A percentile compares a stretch with the other conserved stretches of the same genome.
Evolutionary conservation across 495 filamentous ascomycete genomes (phyloP).

Genomic region (Podospora pseudocomata): DNA sequence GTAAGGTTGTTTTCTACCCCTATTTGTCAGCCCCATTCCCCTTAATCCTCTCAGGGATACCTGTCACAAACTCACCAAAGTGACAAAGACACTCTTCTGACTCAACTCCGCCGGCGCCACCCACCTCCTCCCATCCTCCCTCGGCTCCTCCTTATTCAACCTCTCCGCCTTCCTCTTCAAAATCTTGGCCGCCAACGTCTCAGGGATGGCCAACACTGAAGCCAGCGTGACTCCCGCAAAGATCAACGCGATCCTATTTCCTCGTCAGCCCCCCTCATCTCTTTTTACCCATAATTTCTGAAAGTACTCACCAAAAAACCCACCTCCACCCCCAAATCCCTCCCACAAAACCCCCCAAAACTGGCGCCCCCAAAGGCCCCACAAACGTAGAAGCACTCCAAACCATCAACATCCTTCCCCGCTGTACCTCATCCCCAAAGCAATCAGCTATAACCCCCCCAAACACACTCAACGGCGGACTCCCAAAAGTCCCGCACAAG

Average conservation of each 20-base stretch:
- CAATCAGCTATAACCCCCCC: slow-evolving; percentile 82
- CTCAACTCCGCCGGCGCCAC: slow-evolving; percentile 23
- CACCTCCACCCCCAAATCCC: slow-evolving; percentile 45
- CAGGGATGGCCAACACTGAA: slow-evolving; percentile 36
- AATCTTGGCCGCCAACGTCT: slow-evolving; percentile 51
- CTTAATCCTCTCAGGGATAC: neutral
- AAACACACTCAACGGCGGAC: slow-evolving; percentile 73
- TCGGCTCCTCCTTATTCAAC: slow-evolving; percentile 38
- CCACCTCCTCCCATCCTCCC: slow-evolving; percentile 13
- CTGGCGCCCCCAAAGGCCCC: slow-evolving; percentile 47
- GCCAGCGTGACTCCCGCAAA: slow-evolving; percentile 38
- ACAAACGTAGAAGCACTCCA: slow-evolving; percentile 29
- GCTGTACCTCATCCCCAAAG: slow-evolving; percentile 36
- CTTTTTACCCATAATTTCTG: neutral
- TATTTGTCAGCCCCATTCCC: neutral
- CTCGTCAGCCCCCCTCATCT: slow-evolving; percentile 3
- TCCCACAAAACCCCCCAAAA: slow-evolving; percentile 43
- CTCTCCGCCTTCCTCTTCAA: slow-evolving; percentile 44
- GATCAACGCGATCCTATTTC: slow-evolving; percentile 39
- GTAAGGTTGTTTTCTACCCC: slow-evolving; percentile 26
- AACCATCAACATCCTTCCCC: slow-evolving; percentile 32
- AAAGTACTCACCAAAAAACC: slow-evolving; percentile 48
- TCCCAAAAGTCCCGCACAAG: slow-evolving; percentile 62
- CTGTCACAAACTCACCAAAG: slow-evolving; percentile 20
- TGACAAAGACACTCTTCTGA: slow-evolving; percentile 17